A percentile compares a stretch with the other conserved stretches of the same genome.
Evolutionary conservation across 202 grass and related monocot genomes (phyloP).

Genomic region (Musa balbisiana): DNA sequence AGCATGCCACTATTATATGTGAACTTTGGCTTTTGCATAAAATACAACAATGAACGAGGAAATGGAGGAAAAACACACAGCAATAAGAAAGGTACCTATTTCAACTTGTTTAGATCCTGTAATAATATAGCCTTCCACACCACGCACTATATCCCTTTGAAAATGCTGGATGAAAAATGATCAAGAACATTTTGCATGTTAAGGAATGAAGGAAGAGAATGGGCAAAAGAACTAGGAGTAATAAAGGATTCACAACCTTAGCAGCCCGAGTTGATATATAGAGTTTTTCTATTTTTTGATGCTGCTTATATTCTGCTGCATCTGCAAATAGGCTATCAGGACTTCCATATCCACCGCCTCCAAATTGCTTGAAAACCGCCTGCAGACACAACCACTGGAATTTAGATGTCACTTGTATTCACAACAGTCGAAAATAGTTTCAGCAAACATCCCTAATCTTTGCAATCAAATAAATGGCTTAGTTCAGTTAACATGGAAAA

Average conservation of each 20-base stretch:
- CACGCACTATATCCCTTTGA: slow-evolving; percentile 96
- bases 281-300: slow-evolving; percentile 84
- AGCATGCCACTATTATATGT: too few relatives aligned
- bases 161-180: slow-evolving; percentile 55
- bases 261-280: slow-evolving; percentile 81
- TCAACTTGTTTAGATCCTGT: slow-evolving; percentile 97
- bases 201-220: background rate
- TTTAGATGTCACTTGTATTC: background rate
- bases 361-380: slow-evolving; percentile 95
- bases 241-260: slow-evolving; percentile 40
- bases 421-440: background rate
- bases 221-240: background rate
- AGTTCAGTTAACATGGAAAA: background rate
- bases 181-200: background rate
- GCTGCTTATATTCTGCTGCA: slow-evolving; percentile 64
- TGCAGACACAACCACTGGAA: slow-evolving; percentile 6
- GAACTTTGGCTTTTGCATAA: too few relatives aligned
- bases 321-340: slow-evolving; percentile 65
- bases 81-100: slow-evolving; percentile 40
- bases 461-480: background rate
- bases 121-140: slow-evolving; percentile 91
- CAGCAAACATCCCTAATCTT: slow-evolving; percentile 4
- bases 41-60: too few relatives aligned
- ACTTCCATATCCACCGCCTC: slow-evolving; percentile 45
- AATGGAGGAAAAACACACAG: background rate